Evolutionary conservation across 2,329 filamentous ascomycete species (phyloP), one percentile per base, ranked within the genome.

Genomic region (Botrytis sinoallii): DNA sequence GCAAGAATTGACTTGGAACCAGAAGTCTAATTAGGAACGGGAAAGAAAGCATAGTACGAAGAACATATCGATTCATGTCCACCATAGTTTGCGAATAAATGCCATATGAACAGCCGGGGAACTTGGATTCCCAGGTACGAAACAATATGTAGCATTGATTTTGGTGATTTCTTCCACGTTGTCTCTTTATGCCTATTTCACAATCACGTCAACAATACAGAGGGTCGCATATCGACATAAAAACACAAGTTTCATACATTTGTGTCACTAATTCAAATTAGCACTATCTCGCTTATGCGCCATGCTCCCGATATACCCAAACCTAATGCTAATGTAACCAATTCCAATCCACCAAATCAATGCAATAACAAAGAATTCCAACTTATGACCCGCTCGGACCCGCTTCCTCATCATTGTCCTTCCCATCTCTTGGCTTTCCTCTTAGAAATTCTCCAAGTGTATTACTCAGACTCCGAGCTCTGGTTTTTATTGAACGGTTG

Each of bases 401-500:
- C 52, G 78, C 78, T 67, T 79, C 79, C 48, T 80, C 77, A 6
- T 64, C 76, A 20, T 48, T 67, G 67, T 75, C 69, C 12, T 48
- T 68, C 66, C 61, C 76, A 20, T 76, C 76, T 29, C 46, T 63
- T 52, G 42, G 74, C 66, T 77, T 76, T 38, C 77, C 74, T 71
- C 77, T 79, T 3, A 81, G 76, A 12, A 80, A 71, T 61, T 77
- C 80, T 29, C 77, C 77, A 22, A 81, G 68, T 2, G 79, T 80
- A 61, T 79, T 80, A 68, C 79, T 81, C 52, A 81, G 73, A 75
- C 78, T 81, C 67, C 77, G 71, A 25, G 79, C 74, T 76, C 80
- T 73, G 12, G 78, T 78, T 55, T 77, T 70, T 20, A 75, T 73
- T 18, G 76, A 75, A 76, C 75, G 77, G 35, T 67, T 70, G 25